These are phyloP conservation scores for Teunomyces stri DNA, from an alignment of 805 yeast species.

Conservation along the genomic window DNA sequence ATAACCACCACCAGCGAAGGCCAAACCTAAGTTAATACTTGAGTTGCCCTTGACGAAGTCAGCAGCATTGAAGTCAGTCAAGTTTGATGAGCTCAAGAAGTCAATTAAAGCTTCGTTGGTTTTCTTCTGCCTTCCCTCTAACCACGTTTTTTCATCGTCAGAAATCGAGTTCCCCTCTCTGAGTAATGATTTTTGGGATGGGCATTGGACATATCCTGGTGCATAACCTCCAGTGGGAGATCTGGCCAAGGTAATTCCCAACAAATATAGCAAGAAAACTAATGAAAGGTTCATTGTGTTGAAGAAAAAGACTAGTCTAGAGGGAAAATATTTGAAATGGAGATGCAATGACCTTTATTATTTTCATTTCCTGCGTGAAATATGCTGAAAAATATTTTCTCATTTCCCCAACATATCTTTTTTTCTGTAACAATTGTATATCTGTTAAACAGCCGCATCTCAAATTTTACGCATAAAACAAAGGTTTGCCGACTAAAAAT, in stretches of 20 bases:
- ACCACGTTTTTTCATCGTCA: conserved; percentile 23
- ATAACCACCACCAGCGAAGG: conserved; percentile 42
- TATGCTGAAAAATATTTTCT: not conserved
- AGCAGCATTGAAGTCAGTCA: conserved; percentile 21
- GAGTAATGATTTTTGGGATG: conserved; percentile 15
- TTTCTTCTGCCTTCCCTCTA: conserved; percentile 20
- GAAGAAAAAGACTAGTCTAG: not conserved
- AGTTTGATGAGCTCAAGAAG: conserved; percentile 21
- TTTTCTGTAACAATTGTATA: not conserved
- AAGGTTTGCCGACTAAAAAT: not conserved
- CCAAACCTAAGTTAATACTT: conserved; percentile 28
- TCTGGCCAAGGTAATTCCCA: conserved; percentile 9
- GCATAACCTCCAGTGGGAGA: conserved; percentile 29
- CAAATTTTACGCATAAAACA: not conserved
- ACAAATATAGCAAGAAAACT: not conserved
- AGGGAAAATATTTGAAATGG: not conserved
- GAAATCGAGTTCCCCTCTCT: conserved; percentile 27
- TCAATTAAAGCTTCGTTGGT: conserved; percentile 22
- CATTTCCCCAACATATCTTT: not conserved
- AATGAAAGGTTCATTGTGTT: not conserved
- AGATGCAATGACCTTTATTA: not conserved
- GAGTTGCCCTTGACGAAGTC: conserved; percentile 16
- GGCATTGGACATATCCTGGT: conserved; percentile 29
- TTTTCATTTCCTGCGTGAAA: not conserved
- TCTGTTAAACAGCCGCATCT: too few species aligned